Percentiles rank a stretch among this genome's conserved stretches.
Evolutionary conservation across 192 early-diverging fungal species (phyloP).

Genomic region (Backusella sp.): DNA sequence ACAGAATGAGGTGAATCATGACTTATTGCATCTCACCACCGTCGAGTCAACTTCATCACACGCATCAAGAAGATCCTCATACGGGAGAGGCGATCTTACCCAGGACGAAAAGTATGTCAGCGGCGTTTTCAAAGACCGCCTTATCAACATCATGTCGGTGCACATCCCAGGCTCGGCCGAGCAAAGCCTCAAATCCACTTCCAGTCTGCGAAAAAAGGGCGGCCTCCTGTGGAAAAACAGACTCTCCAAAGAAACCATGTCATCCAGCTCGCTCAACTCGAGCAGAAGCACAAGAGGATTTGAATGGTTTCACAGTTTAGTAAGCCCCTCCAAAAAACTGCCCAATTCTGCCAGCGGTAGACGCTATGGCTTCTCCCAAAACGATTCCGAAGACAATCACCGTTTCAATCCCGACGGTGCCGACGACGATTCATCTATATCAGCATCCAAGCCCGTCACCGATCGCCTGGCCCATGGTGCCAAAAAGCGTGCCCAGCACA

Average conservation of each 20-base stretch:
- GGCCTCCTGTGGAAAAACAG: not conserved
- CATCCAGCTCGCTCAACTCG: not conserved
- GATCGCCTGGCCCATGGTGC: not conserved
- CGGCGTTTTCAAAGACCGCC: not conserved
- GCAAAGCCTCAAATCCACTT: not conserved
- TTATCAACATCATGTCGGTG: slow-evolving; percentile 8
- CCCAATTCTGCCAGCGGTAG: not conserved
- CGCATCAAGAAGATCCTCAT: not conserved
- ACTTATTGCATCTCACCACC: not conserved
- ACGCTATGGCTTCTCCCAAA: slow-evolving; percentile 12
- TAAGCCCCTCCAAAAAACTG: not conserved
- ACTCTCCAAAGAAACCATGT: not conserved
- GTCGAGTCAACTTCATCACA: not conserved
- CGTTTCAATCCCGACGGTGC: not conserved
- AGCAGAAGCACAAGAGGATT: not conserved
- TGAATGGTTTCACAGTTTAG: not conserved
- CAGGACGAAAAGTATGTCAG: slow-evolving; percentile 9
- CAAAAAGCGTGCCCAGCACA: slow-evolving; percentile 21
- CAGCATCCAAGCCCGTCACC: not conserved
- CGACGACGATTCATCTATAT: not conserved
- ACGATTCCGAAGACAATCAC: slow-evolving; percentile 9
- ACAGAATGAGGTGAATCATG: not conserved
- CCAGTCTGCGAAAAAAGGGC: not conserved
- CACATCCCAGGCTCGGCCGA: slow-evolving; percentile 2
- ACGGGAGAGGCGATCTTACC: slow-evolving; percentile 20